phyloP scores from a whole-genome alignment of 148 eudicot species.

The Rhododendron ovatum region DNA sequence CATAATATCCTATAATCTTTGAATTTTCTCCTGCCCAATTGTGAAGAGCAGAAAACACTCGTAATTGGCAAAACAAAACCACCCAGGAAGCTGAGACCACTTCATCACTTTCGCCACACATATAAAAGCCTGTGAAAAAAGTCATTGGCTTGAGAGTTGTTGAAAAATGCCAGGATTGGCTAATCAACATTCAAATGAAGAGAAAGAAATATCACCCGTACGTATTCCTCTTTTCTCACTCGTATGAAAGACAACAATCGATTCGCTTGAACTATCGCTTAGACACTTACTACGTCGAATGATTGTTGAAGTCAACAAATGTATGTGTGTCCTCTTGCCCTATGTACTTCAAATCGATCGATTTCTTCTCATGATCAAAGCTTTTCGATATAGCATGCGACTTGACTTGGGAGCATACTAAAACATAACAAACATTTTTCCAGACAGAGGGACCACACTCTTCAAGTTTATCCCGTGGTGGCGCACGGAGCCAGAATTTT shows the following conservation, averaged over 20 bases:
- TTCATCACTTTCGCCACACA: not conserved
- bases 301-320: not conserved
- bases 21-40: not conserved
- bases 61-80: not conserved
- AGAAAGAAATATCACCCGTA: not conserved
- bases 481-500: too few relatives aligned
- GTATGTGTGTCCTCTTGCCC: not conserved
- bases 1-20: not conserved
- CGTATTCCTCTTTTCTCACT: not conserved
- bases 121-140: not conserved
- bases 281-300: not conserved
- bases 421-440: not conserved
- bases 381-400: not conserved
- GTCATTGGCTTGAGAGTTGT: not conserved
- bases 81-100: not conserved
- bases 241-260: not conserved
- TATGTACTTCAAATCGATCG: not conserved
- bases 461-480: not conserved
- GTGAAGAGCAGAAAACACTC: not conserved
- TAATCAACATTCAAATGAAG: not conserved
- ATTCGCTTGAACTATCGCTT: not conserved
- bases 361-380: not conserved
- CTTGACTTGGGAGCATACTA: not conserved
- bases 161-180: too few relatives aligned
- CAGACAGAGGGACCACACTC: not conserved